A percentile compares a stretch with the other conserved stretches of the same genome.
These are phyloP conservation scores for Gigaspora rosea DNA, from an alignment of 192 early-diverging fungal species.

Conservation along the genomic window DNA sequence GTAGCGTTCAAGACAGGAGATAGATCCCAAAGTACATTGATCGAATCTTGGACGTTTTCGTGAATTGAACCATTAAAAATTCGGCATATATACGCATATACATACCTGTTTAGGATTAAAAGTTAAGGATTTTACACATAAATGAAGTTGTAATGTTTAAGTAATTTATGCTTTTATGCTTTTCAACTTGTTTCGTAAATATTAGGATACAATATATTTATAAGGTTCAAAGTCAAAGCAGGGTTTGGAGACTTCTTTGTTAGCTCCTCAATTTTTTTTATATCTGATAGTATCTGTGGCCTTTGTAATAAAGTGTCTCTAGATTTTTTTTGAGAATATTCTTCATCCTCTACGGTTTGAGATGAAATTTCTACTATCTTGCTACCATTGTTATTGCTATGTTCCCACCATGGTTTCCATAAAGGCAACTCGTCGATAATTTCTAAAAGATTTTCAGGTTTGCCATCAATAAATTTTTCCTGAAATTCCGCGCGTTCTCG, in stretches of 20 bases:
- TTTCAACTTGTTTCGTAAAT: too few relatives aligned
- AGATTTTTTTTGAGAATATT: background rate
- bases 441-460: background rate
- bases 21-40: conserved; percentile 18
- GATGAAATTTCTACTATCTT: background rate
- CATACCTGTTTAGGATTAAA: conserved; percentile 21
- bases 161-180: too few relatives aligned
- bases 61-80: conserved; percentile 23
- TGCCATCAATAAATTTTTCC: conserved; percentile 30
- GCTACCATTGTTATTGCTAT: background rate
- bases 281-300: conserved; percentile 1
- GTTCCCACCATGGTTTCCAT: conserved; percentile 34
- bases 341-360: background rate
- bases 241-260: conserved; percentile 28
- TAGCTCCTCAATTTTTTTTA: conserved; percentile 20
- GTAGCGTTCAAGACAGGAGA: conserved; percentile 8
- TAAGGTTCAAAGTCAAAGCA: conserved; percentile 7
- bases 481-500: conserved; percentile 55
- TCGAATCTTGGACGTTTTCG: conserved; percentile 13
- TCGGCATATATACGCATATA: conserved; percentile 22
- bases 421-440: conserved; percentile 7
- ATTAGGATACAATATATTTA: conserved; percentile 34
- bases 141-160: background rate
- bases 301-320: background rate
- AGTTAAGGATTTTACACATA: background rate